phyloP scores from a whole-genome alignment of 2,329 filamentous ascomycete species.

The Microdochium paspali region DNA sequence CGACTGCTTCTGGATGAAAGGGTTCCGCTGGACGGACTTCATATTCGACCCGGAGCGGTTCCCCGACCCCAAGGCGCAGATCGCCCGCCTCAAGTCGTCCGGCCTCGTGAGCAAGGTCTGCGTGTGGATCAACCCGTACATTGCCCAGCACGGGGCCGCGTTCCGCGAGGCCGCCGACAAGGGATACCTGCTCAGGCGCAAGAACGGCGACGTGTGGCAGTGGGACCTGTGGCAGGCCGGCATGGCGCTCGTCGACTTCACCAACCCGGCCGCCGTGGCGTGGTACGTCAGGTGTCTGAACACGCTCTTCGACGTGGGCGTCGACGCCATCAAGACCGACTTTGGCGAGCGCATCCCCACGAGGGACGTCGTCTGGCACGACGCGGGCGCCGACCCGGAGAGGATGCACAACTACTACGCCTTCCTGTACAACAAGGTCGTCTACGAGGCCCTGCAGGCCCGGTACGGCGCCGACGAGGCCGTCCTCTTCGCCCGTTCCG shows the following conservation, averaged over 20 bases:
- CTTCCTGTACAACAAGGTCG: constrained; percentile 62
- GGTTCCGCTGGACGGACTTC: constrained; percentile 69
- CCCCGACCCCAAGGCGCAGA: constrained; percentile 56
- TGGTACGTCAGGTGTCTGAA: constrained; percentile 58
- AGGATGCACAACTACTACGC: constrained; percentile 73
- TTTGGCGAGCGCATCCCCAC: constrained; percentile 66
- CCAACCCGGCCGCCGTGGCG: constrained; percentile 55
- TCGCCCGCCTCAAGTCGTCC: constrained; percentile 52
- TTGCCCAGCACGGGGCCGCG: constrained; percentile 58
- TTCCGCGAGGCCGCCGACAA: constrained; percentile 56
- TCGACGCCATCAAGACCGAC: constrained; percentile 68
- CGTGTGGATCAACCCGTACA: constrained; percentile 70
- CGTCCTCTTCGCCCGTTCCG: constrained; percentile 56
- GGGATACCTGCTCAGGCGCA: constrained; percentile 60
- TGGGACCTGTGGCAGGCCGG: constrained; percentile 73
- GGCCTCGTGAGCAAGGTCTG: constrained; percentile 56
- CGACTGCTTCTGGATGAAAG: constrained; percentile 71
- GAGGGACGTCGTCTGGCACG: constrained; percentile 55
- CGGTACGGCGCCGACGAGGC: constrained; percentile 43
- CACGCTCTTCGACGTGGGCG: constrained; percentile 56
- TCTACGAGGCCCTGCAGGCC: constrained; percentile 55
- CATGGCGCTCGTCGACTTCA: constrained; percentile 67
- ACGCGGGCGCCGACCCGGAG: constrained; percentile 45
- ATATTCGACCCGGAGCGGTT: constrained; percentile 60
- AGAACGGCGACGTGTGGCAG: constrained; percentile 63